phyloP scores from a whole-genome alignment of 352 stramenopile species.

The Phytophthora fragariaefolia region DNA sequence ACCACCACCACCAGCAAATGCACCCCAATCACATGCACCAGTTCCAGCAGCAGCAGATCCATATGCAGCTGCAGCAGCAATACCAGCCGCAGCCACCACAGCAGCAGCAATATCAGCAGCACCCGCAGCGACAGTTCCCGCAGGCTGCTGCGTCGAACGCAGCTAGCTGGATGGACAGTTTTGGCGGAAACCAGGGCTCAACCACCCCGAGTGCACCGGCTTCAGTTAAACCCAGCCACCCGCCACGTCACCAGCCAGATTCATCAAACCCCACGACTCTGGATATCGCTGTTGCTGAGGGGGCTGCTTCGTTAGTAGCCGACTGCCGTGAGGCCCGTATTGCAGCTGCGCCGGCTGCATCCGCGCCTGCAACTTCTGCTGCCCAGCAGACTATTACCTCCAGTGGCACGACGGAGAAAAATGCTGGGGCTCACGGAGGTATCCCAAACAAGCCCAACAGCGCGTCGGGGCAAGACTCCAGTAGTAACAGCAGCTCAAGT shows the following conservation, averaged over 20 bases:
- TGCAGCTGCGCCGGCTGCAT: neutral
- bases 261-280: conserved; percentile 18
- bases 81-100: conserved; percentile 9
- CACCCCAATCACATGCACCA: conserved; percentile 16
- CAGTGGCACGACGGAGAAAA: conserved; percentile 16
- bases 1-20: conserved; percentile 32
- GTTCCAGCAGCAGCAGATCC: conserved; percentile 34
- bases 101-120: conserved; percentile 21
- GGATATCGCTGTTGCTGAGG: conserved; percentile 43
- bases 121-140: conserved; percentile 53
- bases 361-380: conserved; percentile 13
- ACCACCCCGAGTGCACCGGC: conserved; percentile 25
- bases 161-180: conserved; percentile 45
- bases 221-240: conserved; percentile 31
- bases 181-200: conserved; percentile 29
- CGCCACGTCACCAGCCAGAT: conserved; percentile 13
- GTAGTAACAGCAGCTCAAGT: conserved; percentile 15
- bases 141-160: conserved; percentile 25
- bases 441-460: conserved; percentile 10
- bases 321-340: conserved; percentile 14
- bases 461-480: conserved; percentile 2
- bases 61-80: conserved; percentile 30
- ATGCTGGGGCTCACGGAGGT: neutral
- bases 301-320: conserved; percentile 46
- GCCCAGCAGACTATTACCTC: conserved; percentile 8